Evolutionary conservation across 2,329 filamentous ascomycete species (phyloP).

Genomic region (Penicillium frequentans): DNA sequence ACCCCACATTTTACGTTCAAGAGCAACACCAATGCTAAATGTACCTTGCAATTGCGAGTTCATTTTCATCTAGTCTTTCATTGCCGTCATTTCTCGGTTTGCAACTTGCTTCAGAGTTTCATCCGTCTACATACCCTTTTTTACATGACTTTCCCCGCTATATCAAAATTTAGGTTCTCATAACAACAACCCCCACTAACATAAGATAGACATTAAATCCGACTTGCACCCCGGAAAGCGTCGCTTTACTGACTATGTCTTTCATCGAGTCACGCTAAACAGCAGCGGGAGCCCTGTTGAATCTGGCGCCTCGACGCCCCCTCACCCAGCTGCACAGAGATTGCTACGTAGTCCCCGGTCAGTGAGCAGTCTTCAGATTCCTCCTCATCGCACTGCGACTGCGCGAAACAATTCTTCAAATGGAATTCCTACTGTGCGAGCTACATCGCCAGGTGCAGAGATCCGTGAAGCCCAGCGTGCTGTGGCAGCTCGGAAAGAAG

Average conservation of each 20-base stretch:
- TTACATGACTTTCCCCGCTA: background rate
- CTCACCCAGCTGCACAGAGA: conserved; percentile 24
- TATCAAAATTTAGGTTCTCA: background rate
- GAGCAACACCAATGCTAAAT: background rate
- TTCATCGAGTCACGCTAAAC: conserved; percentile 40
- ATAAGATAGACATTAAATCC: conserved; percentile 45
- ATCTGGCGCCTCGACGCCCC: conserved; percentile 14
- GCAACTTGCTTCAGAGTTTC: background rate
- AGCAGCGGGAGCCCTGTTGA: conserved; percentile 20
- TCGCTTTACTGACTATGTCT: conserved; percentile 51
- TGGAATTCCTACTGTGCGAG: conserved; percentile 41
- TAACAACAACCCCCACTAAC: conserved; percentile 1
- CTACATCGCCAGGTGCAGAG: conserved; percentile 45
- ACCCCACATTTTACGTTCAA: conserved; percentile 15
- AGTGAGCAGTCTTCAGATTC: conserved; percentile 32
- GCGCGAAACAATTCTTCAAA: conserved; percentile 15
- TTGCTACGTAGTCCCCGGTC: conserved; percentile 34
- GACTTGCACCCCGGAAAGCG: conserved; percentile 47
- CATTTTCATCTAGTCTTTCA: background rate
- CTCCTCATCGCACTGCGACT: conserved; percentile 8
- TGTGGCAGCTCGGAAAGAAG: conserved; percentile 28
- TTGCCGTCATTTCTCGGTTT: background rate
- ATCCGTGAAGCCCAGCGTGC: conserved; percentile 35
- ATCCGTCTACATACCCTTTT: background rate
- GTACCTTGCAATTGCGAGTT: background rate